phyloP scores from a whole-genome alignment of 2,329 filamentous ascomycete species.

The Neofusicoccum laricinum region DNA sequence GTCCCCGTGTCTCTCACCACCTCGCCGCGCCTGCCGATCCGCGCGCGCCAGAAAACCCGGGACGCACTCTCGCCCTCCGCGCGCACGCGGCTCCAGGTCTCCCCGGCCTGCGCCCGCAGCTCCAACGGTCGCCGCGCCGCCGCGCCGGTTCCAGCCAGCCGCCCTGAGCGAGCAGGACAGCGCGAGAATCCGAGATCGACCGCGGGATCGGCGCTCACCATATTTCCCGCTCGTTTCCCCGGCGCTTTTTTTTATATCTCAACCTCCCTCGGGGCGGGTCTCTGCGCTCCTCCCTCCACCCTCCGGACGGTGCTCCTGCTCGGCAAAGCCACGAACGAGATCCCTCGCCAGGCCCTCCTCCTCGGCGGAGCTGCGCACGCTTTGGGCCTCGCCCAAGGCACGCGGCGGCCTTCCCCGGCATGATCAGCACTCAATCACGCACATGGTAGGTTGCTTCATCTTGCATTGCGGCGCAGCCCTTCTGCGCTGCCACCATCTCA shows the following conservation, averaged over 20 bases:
- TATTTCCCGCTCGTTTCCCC: constrained; percentile 11
- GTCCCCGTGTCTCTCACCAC: not conserved
- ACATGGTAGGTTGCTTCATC: constrained; percentile 13
- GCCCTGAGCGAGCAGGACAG: not conserved
- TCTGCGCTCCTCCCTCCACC: not conserved
- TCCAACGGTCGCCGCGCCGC: constrained; percentile 1
- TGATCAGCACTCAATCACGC: constrained; percentile 13
- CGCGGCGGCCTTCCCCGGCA: not conserved
- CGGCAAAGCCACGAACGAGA: not conserved
- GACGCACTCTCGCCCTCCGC: not conserved
- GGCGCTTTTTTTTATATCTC: constrained; percentile 1
- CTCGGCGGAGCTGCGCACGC: not conserved
- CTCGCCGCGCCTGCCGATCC: not conserved
- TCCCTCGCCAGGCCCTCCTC: not conserved
- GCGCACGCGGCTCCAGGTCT: not conserved
- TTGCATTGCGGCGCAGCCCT: constrained; percentile 8
- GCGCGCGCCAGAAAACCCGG: not conserved
- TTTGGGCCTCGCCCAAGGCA: not conserved
- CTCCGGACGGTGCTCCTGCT: not conserved
- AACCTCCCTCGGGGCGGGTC: not conserved
- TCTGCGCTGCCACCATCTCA: not conserved
- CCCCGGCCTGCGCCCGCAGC: constrained; percentile 1
- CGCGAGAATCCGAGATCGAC: constrained; percentile 8
- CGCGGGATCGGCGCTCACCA: constrained; percentile 4
- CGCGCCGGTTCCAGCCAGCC: not conserved